Base-by-base conservation (phyloP, 495 filamentous ascomycete species). In the Xylaria acuta region DNA sequence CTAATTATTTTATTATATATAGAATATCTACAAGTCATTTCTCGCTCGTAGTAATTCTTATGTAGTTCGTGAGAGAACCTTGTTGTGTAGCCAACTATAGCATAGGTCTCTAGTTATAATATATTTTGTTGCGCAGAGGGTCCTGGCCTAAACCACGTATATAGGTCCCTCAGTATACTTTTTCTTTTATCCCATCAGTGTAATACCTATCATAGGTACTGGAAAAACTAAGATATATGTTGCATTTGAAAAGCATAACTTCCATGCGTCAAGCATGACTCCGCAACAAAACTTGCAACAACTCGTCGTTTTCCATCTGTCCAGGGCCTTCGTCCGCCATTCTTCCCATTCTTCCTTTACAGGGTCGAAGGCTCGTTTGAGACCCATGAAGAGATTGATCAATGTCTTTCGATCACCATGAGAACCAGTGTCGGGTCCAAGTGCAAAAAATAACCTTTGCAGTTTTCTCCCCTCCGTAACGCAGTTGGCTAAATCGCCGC, bases 401-500 rank as follows among this genome's bases (percentile, higher is more conserved):
- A 71, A 71, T 11, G 59, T 66, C 40, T 54, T n/a, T 1, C 8
- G 18, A 38, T 66, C 59, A 4, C n/a, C 18, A 4, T 54, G 20
- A n/a, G 11, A 49, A 1, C 25, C 49, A 3, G n/a, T 38, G 7
- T 2, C 18, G 2, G 59, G 20, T 3, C 69, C 59, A 34, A 71
- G 69, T 1, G 59, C 69, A 40, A 71, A 71, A 1, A 56, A 63
- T 9, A 63, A 49, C 30, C 43, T 53, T 40, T 66, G 69, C 16
- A 64, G 12, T 25, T 54, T 63, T 54, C 69, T 32, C 9, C 69
- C 59, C 12, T 54, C 36, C 4, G 18, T 12, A 12, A 71, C 22
- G n/a, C 20, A 71, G 18, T 25, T n/a, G 20, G 69, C 69, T n/a
- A 76, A 40, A 56, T 74, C 76, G 5, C 51, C 64, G 27, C 71